These are phyloP conservation scores for Phytophthora pini DNA, from an alignment of 352 stramenopile species.

Conservation along the genomic window DNA sequence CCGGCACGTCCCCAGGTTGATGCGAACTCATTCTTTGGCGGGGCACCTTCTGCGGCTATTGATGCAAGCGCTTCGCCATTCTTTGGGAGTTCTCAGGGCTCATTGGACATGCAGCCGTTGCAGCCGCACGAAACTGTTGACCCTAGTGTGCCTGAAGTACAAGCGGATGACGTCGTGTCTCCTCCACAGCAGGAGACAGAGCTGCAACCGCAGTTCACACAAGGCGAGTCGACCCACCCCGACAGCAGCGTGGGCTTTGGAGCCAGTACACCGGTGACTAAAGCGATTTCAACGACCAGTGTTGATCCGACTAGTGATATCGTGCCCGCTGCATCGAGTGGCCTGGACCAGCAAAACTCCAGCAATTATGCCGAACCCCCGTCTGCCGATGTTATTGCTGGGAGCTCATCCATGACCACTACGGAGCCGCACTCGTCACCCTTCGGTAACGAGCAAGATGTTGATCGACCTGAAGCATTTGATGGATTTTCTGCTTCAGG, in stretches of 20 bases:
- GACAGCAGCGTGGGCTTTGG: constrained; percentile 10
- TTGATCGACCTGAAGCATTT: constrained; percentile 22
- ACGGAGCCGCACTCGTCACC: constrained; percentile 2
- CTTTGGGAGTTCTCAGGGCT: constrained; percentile 36
- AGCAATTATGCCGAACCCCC: constrained; percentile 2
- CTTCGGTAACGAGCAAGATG: constrained; percentile 13
- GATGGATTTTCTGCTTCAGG: constrained; percentile 32
- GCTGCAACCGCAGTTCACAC: constrained; percentile 7
- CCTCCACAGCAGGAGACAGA: constrained; percentile 7
- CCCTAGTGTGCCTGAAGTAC: constrained; percentile 6
- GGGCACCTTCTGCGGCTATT: constrained; percentile 5
- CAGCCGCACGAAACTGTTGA: constrained; percentile 14
- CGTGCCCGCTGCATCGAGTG: neutral
- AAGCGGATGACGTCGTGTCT: constrained; percentile 5
- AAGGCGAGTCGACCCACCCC: constrained; percentile 4
- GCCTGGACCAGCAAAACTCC: constrained; percentile 16
- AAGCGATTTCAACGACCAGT: constrained; percentile 8
- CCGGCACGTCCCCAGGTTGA: constrained; percentile 14
- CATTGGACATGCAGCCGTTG: constrained; percentile 15
- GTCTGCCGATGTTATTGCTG: constrained; percentile 1
- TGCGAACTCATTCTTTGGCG: constrained; percentile 37
- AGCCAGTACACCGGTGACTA: constrained; percentile 1
- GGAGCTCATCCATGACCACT: neutral
- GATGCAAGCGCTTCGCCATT: constrained; percentile 38
- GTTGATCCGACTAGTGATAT: neutral